These are phyloP conservation scores for Fibroporia radiculosa DNA, from an alignment of 768 basidiomycete genomes.

Conservation along the genomic window DNA sequence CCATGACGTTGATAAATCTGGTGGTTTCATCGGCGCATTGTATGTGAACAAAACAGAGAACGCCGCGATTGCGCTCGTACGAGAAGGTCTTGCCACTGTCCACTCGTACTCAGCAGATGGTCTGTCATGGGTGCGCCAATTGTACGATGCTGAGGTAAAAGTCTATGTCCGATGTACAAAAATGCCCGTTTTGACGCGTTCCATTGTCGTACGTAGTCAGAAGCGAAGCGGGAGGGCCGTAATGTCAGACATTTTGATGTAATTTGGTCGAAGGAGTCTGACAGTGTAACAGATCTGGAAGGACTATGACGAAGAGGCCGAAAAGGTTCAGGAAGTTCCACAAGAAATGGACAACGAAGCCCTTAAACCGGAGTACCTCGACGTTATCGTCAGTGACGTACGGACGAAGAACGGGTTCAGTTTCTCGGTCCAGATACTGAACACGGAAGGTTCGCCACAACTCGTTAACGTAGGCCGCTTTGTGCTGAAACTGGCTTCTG, in stretches of 20 bases:
- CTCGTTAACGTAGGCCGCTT: neutral
- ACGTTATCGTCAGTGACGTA: conserved; percentile 88
- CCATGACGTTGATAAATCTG: conserved; percentile 85
- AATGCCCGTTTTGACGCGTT: neutral
- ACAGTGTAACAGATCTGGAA: conserved; percentile 65
- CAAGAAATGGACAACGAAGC: conserved; percentile 40
- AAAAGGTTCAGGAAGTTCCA: conserved; percentile 41
- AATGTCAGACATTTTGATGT: conserved; percentile 52
- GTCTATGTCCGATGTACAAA: neutral
- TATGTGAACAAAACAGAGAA: conserved; percentile 84
- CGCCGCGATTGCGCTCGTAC: conserved; percentile 73
- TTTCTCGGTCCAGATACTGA: conserved; percentile 92
- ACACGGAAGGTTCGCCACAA: conserved; percentile 67
- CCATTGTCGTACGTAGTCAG: conserved; percentile 37
- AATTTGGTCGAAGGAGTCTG: neutral
- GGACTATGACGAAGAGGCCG: conserved; percentile 71
- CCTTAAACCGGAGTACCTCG: conserved; percentile 80
- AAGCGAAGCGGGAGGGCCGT: conserved; percentile 71
- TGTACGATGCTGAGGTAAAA: conserved; percentile 79
- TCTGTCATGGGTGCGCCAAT: conserved; percentile 69
- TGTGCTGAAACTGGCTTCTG: neutral
- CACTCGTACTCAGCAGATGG: conserved; percentile 84
- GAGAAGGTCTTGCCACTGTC: conserved; percentile 83
- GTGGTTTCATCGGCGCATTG: conserved; percentile 89
- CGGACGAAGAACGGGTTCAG: conserved; percentile 63